Evolutionary conservation across 148 eudicot species (phyloP), one percentile per base, ranked within the genome.

Genomic region (Chenopodium suecicum): DNA sequence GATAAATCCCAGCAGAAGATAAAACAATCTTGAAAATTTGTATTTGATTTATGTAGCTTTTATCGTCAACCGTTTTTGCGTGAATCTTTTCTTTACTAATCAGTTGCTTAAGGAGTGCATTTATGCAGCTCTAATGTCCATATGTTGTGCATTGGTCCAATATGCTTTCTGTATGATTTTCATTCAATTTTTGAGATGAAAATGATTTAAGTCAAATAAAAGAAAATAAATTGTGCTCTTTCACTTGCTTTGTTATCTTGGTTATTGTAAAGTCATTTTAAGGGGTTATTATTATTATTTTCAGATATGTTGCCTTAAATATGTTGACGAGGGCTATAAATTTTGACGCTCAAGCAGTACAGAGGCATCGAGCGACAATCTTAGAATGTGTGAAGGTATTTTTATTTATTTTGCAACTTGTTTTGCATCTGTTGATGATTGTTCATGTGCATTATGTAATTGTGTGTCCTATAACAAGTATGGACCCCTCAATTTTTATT

Each of bases 311-410:
- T 85, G 99, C 99, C 72, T 85, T 96, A 81, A 96, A 92, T 84
- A 96, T 96, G 99, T 86, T 96, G 91, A 94, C 87, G 92, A 92
- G 86, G 90, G 98, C 99, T 70, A 88, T 96, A 84, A 82, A 89
- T 23, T 92, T 96, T 66, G 99, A 96, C 82, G 73, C 91, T 82
- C 99, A 96, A 92, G 99, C 99, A 78, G 99, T 96, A 79, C 99
- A 96, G 88, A 90, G 99, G 86, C 99, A 96, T 83, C 90, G 99
- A 74, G 88, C 88, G 76, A 96, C 98, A 81, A 94, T 96, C 74
- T 86, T 96, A 86, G 99, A 96, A 87, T 96, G 99, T 88, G 99
- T 96, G 60, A 96, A 96, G 99, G 99, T 96, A 91, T 27, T 27
- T 27, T 27, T 27, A 0, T 27, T 27, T 27, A 27, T 27, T 27